A percentile compares a stretch with the other conserved stretches of the same genome.
phyloP scores from a whole-genome alignment of 306 rosid species.

The Fragaria iinumae region DNA sequence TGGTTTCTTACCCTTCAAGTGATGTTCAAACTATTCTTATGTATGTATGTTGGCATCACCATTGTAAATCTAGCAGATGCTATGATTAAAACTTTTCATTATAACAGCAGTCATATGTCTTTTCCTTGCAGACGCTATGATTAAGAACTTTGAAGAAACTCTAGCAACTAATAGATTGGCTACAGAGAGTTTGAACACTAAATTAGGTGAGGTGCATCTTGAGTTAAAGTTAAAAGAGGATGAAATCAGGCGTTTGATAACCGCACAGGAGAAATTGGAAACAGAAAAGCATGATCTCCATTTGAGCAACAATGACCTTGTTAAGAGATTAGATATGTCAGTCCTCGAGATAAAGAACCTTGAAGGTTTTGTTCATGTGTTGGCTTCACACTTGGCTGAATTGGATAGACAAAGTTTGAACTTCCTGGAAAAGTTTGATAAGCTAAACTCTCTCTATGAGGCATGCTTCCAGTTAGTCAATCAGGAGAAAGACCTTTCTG shows the following conservation, averaged over 20 bases:
- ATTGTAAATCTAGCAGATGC: neutral
- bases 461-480: conserved; percentile 62
- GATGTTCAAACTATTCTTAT: neutral
- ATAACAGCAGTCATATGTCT: conserved; percentile 2
- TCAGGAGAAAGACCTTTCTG: conserved; percentile 58
- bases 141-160: conserved; percentile 60
- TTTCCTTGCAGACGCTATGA: conserved; percentile 54
- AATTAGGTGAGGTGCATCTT: conserved; percentile 52
- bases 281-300: conserved; percentile 60
- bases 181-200: conserved; percentile 59
- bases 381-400: conserved; percentile 50
- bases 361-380: conserved; percentile 48
- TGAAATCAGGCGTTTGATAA: conserved; percentile 45
- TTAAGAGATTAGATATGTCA: conserved; percentile 50
- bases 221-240: conserved; percentile 63
- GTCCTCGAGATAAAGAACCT: conserved; percentile 59
- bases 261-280: conserved; percentile 46
- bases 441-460: conserved; percentile 59
- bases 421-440: conserved; percentile 61
- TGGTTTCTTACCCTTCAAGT: neutral
- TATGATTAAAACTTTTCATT: conserved; percentile 3
- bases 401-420: conserved; percentile 61
- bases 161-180: conserved; percentile 49
- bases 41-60: neutral
- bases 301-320: conserved; percentile 46